A percentile compares a stretch with the other conserved stretches of the same genome.
phyloP scores from a whole-genome alignment of 805 yeast genomes.

The Teunomyces funiuensis region DNA sequence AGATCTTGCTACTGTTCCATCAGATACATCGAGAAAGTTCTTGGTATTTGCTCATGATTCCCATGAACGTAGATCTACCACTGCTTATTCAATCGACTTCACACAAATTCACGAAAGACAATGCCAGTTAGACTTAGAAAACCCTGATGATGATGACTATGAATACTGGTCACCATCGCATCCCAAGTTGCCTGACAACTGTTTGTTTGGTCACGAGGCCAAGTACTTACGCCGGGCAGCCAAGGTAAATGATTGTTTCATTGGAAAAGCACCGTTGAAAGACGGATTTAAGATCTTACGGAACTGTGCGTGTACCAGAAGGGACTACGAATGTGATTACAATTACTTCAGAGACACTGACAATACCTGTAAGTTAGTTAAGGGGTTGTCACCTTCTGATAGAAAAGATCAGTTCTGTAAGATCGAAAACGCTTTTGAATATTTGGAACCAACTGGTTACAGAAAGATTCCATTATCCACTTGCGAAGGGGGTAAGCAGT shows the following conservation, averaged over 20 bases:
- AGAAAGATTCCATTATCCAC: slow-evolving; percentile 82
- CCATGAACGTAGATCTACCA: slow-evolving; percentile 42
- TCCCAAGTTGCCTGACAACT: slow-evolving; percentile 34
- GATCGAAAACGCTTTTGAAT: slow-evolving; percentile 58
- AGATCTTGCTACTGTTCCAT: slow-evolving; percentile 87
- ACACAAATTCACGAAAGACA: slow-evolving; percentile 35
- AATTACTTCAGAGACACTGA: slow-evolving; percentile 69
- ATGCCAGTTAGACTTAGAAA: slow-evolving; percentile 43
- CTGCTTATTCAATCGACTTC: slow-evolving; percentile 41
- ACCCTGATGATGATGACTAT: slow-evolving; percentile 40
- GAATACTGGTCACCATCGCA: slow-evolving; percentile 45
- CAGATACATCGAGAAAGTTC: slow-evolving; percentile 84
- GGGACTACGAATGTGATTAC: slow-evolving; percentile 92
- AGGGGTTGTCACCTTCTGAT: slow-evolving; percentile 68
- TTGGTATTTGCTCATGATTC: slow-evolving; percentile 51
- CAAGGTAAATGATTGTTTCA: slow-evolving; percentile 63
- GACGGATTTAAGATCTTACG: slow-evolving; percentile 55
- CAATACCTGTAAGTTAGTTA: slow-evolving; percentile 84
- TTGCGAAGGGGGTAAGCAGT: slow-evolving; percentile 74
- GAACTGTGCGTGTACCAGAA: slow-evolving; percentile 81
- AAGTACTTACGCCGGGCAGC: slow-evolving; percentile 39
- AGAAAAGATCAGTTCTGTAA: slow-evolving; percentile 58
- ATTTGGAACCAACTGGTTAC: slow-evolving; percentile 89
- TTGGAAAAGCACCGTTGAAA: slow-evolving; percentile 58
- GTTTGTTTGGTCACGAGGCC: slow-evolving; percentile 46